Conservation (phyloP, 108 stramenopile genomes). For the Fragilaria crotonensis region DNA sequence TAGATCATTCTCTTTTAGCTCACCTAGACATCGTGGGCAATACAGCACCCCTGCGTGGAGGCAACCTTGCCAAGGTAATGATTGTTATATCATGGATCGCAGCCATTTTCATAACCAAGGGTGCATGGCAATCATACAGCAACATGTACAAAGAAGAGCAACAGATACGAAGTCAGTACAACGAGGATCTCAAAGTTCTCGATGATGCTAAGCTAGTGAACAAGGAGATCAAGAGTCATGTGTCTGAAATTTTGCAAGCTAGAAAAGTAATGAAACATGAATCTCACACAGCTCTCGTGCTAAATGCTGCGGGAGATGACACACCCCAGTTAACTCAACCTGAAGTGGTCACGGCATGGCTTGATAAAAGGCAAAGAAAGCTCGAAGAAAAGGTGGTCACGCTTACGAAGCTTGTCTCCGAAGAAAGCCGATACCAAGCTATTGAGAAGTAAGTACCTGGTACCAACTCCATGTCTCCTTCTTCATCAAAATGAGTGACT, state of each 20-base stretch:
- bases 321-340: not conserved
- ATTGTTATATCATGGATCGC: not conserved
- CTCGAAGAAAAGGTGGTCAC: conserved; percentile 18
- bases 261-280: not conserved
- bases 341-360: conserved; percentile 20
- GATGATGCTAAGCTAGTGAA: not conserved
- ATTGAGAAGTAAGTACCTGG: conserved; percentile 24
- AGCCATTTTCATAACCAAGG: not conserved
- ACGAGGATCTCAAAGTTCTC: not conserved
- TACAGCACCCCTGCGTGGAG: too few species aligned
- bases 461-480: not conserved
- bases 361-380: conserved; percentile 32
- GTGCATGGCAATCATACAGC: not conserved
- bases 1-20: not conserved
- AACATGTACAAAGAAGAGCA: not conserved
- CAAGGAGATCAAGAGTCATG: not conserved
- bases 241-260: not conserved
- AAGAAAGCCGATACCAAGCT: conserved; percentile 23
- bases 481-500: not conserved
- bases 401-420: conserved; percentile 20
- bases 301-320: not conserved
- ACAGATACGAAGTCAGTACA: not conserved
- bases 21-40: not conserved
- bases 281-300: not conserved
- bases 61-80: too few species aligned